Base-by-base conservation (phyloP, 1,139 yeast genomes). In the Candida sojae region DNA sequence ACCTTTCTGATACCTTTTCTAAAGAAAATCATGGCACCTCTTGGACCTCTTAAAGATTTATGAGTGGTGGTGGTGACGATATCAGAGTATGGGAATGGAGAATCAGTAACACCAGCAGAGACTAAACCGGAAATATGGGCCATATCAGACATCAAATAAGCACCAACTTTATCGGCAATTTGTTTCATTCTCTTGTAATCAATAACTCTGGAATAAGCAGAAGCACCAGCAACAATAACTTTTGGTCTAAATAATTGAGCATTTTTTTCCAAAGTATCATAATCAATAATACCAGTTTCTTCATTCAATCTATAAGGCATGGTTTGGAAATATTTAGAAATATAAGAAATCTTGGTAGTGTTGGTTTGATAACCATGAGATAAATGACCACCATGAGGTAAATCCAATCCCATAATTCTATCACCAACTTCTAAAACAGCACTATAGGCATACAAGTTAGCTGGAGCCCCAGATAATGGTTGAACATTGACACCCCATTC, bases 21-120 rank as follows among this genome's bases (percentile, higher is more conserved):
- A 80, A 82, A 92, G 77, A 92, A 92, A 66, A 92, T 92, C 97
- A 92, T 91, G 47, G 98, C 96, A 67, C 98, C 98, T 80, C 98
- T 88, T 70, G 98, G 98, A 42, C 98, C 98, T 77, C 98, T 87
- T 64, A 92, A 82, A 30, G 97, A 90, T 77, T 92, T 92, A 77
- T 92, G 98, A 46, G 98, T 91, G 52, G 98, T 92, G 58, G 98
- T 92, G 57, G 98, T 92, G 66, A 92, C 98, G 57, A 92, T 88
- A 67, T 92, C 98, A 46, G 97, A 89, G 71, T 84, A 86, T 66
- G 90, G 93, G 79, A 92, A 92, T 53, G 98, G 98, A 44, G 96
- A 86, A 48, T 86, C 90, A 44, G 92, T 87, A 51, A 91, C 97
- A 57, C 89, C 91, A 50, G 97, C 97, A 54, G 97, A 87, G 53